A percentile compares a stretch with the other conserved stretches of the same genome.
Evolutionary conservation across 352 stramenopile genomes (phyloP).

Genomic region (Thalassiosira hispida): DNA sequence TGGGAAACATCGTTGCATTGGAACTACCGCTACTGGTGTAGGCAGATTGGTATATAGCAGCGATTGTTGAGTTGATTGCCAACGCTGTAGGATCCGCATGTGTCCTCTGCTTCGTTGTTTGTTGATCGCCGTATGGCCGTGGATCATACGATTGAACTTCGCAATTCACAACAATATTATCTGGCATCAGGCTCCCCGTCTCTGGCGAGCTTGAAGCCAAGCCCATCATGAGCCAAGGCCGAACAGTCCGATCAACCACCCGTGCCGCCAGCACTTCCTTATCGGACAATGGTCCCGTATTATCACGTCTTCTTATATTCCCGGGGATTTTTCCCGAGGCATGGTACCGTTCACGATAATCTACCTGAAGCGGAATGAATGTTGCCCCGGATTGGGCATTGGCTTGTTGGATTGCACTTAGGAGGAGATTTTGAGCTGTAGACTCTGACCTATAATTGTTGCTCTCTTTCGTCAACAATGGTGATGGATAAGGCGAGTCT

Average conservation of each 20-base stretch:
- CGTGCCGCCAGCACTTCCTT: slow-evolving; percentile 92
- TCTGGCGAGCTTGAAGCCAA: slow-evolving; percentile 5
- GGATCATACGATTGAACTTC: slow-evolving; percentile 63
- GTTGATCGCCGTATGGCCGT: slow-evolving; percentile 20
- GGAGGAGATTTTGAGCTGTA: slow-evolving; percentile 8
- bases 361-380: slow-evolving; percentile 92
- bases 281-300: slow-evolving; percentile 82
- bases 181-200: slow-evolving; percentile 64
- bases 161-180: slow-evolving; percentile 90
- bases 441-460: neutral
- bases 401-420: slow-evolving; percentile 9
- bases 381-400: slow-evolving; percentile 47
- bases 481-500: neutral
- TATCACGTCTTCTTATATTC: slow-evolving; percentile 87
- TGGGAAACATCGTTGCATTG: slow-evolving; percentile 84
- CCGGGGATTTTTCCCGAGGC: slow-evolving; percentile 88
- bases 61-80: slow-evolving; percentile 73
- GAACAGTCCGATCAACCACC: slow-evolving; percentile 92
- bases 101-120: slow-evolving; percentile 15
- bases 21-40: slow-evolving; percentile 6
- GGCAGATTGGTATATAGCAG: slow-evolving; percentile 85
- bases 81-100: slow-evolving; percentile 68
- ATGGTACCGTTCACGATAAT: slow-evolving; percentile 91
- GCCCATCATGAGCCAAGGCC: slow-evolving; percentile 86
- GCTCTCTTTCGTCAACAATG: neutral